Conservation (phyloP, 2,329 filamentous ascomycete genomes). For the Fusarium sp. region DNA sequence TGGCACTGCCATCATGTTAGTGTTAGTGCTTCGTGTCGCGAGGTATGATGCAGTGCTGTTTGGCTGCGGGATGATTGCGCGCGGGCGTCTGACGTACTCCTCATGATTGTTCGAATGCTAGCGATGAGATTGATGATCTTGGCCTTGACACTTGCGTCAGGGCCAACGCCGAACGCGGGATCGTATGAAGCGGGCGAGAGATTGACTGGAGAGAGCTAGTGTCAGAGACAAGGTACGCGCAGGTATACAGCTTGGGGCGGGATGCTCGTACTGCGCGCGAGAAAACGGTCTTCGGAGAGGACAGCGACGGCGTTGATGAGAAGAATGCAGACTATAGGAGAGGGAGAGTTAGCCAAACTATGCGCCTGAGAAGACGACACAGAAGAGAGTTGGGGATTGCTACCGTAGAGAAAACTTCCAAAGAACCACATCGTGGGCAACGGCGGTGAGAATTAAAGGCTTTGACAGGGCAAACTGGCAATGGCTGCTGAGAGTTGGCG, state of each 20-base stretch:
- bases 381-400: neutral
- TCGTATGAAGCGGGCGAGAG: constrained; percentile 78
- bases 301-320: constrained; percentile 94
- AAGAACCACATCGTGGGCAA: constrained; percentile 71
- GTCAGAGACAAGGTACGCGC: constrained; percentile 26
- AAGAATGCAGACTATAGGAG: constrained; percentile 74
- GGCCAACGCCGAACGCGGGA: constrained; percentile 78
- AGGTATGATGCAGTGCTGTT: neutral
- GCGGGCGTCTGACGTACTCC: constrained; percentile 67
- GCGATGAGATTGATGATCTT: constrained; percentile 91
- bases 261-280: constrained; percentile 68
- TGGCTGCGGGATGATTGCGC: neutral
- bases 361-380: neutral
- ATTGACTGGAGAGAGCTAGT: constrained; percentile 64
- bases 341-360: constrained; percentile 22
- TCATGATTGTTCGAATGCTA: constrained; percentile 90
- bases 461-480: neutral
- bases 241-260: neutral
- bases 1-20: constrained; percentile 68
- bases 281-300: constrained; percentile 94
- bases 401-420: constrained; percentile 75
- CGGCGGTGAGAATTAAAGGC: neutral
- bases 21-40: constrained; percentile 8
- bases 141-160: constrained; percentile 83
- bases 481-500: constrained; percentile 20